A percentile compares a stretch with the other conserved stretches of the same genome.
These are phyloP conservation scores for Ilyonectria destructans DNA, from an alignment of 2,329 filamentous ascomycete genomes.

Conservation along the genomic window DNA sequence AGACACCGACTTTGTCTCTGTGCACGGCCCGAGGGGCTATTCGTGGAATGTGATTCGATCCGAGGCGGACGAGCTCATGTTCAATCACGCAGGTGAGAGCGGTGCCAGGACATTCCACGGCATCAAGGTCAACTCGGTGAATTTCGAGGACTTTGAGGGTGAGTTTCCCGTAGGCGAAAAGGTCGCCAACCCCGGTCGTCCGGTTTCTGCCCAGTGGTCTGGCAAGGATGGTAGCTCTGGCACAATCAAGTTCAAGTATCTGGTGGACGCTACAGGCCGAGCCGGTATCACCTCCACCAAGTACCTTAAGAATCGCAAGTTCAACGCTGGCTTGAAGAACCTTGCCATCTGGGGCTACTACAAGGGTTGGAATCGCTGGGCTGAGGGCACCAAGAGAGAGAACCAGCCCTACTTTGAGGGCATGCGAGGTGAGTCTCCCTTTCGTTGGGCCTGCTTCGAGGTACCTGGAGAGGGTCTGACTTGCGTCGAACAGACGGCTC, in stretches of 20 bases:
- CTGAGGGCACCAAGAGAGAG: no score
- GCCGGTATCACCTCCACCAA: slow-evolving; percentile 63
- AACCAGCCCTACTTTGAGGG: no score
- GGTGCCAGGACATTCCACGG: slow-evolving; percentile 61
- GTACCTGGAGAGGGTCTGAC: no score
- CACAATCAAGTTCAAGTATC: slow-evolving; percentile 46
- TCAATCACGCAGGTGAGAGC: slow-evolving; percentile 57
- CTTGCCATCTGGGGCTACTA: slow-evolving; percentile 67
- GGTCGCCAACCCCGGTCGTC: no score
- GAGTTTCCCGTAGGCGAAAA: no score
- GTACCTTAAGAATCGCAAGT: slow-evolving; percentile 64
- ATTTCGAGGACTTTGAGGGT: no score
- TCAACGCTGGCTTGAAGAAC: slow-evolving; percentile 66
- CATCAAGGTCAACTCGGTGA: slow-evolving; percentile 54
- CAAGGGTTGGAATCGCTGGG: slow-evolving; percentile 37
- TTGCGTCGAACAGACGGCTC: no score
- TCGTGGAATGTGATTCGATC: slow-evolving; percentile 65
- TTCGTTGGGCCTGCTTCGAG: no score
- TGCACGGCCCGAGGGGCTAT: slow-evolving; percentile 54
- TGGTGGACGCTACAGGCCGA: slow-evolving; percentile 66
- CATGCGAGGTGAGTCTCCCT: no score
- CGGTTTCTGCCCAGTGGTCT: no score
- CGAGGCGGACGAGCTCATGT: slow-evolving; percentile 62
- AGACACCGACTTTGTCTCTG: slow-evolving; percentile 61
- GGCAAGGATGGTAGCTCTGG: no score